phyloP scores from a whole-genome alignment of 192 early-diverging fungal genomes.

The Coemansia sp. region DNA sequence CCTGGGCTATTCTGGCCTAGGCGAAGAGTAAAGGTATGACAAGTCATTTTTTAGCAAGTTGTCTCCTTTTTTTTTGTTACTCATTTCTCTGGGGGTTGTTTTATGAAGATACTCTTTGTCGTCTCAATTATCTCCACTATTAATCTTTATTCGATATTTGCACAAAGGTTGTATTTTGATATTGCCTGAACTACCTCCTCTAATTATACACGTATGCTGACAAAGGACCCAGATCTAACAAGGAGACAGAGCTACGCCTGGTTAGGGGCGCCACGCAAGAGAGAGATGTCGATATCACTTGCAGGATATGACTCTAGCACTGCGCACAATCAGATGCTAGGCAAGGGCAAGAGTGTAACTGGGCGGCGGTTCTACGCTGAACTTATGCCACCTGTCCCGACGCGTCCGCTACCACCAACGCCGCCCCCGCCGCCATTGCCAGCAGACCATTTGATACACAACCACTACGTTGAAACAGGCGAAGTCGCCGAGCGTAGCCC shows the following conservation, averaged over 20 bases:
- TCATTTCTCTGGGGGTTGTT: neutral
- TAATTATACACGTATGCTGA: neutral
- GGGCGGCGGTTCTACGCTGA: slow-evolving; percentile 17
- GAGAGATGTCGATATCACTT: neutral
- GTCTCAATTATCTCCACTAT: neutral
- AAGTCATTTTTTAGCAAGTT: neutral
- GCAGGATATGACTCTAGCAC: neutral
- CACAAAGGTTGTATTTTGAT: neutral
- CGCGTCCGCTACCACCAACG: neutral
- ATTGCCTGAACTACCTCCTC: neutral
- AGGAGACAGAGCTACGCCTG: slow-evolving; percentile 2
- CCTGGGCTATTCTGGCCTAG: neutral
- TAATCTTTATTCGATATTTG: neutral
- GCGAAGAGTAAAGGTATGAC: neutral
- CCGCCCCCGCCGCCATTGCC: neutral
- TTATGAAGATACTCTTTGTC: neutral
- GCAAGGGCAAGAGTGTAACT: neutral
- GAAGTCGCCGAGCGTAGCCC: neutral
- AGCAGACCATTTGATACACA: neutral
- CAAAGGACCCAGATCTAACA: neutral
- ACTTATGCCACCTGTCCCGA: slow-evolving; percentile 4
- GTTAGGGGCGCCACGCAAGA: neutral
- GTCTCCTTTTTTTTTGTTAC: neutral
- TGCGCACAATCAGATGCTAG: neutral
- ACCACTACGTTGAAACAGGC: neutral